phyloP scores from a whole-genome alignment of 2,329 filamentous ascomycete genomes.

The Knoxdaviesia proteae region DNA sequence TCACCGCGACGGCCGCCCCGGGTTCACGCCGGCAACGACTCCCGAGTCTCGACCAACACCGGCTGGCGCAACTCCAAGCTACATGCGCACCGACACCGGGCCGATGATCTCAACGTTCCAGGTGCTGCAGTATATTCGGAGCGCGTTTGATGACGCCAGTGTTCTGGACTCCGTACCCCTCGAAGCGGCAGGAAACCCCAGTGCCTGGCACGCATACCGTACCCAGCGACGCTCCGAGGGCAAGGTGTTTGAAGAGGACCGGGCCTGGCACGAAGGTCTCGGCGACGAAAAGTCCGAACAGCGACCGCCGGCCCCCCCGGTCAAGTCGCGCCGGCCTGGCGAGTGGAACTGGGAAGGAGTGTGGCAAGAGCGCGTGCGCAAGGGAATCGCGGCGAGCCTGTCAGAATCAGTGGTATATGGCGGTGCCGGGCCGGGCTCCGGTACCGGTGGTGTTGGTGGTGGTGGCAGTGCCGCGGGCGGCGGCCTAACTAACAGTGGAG shows the following conservation, averaged over 20 bases:
- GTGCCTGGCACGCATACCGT: constrained; percentile 79
- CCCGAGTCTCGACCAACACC: constrained; percentile 3
- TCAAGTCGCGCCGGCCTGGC: constrained; percentile 35
- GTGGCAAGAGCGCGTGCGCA: constrained; percentile 76
- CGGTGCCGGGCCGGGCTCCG: constrained; percentile 23
- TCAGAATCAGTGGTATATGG: constrained; percentile 68
- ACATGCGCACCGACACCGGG: constrained; percentile 17
- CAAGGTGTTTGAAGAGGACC: constrained; percentile 13
- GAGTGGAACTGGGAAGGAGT: constrained; percentile 98
- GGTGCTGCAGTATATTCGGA: constrained; percentile 62
- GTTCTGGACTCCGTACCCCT: constrained; percentile 63
- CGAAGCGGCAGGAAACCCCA: constrained; percentile 68
- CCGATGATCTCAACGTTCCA: constrained; percentile 36
- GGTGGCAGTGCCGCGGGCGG: no score
- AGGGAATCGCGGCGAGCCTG: constrained; percentile 54
- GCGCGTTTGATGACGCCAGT: constrained; percentile 56
- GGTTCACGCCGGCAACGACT: neutral
- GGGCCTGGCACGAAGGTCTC: constrained; percentile 1
- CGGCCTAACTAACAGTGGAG: no score
- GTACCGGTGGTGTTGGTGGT: no score
- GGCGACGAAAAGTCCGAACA: constrained; percentile 3
- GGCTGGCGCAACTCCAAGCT: constrained; percentile 12
- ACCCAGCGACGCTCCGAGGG: constrained; percentile 25
- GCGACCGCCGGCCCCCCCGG: neutral
- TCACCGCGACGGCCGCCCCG: no score